These are phyloP conservation scores for Sphagnum contortum DNA, from an alignment of 225 moss, liverwort and hornwort genomes.

Conservation along the genomic window DNA sequence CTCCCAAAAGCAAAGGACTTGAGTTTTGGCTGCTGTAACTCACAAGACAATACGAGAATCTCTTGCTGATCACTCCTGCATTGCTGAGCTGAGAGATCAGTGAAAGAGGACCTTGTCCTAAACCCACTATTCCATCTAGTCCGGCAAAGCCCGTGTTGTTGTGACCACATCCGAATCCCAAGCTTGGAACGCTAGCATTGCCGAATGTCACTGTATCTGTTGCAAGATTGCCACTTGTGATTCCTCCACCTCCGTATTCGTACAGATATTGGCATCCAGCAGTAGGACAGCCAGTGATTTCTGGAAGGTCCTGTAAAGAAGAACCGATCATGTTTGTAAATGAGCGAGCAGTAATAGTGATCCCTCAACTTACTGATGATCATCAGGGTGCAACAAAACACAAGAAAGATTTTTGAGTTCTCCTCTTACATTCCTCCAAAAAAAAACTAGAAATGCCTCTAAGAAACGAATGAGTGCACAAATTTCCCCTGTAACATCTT, in stretches of 20 bases:
- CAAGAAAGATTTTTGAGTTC: too few relatives aligned
- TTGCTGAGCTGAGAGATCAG: slow-evolving; percentile 5
- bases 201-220: slow-evolving; percentile 5
- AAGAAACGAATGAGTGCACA: too few relatives aligned
- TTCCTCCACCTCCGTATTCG: neutral
- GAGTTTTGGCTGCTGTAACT: neutral
- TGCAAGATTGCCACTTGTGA: neutral
- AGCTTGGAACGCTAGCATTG: neutral
- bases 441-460: too few relatives aligned
- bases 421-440: too few relatives aligned
- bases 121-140: slow-evolving; percentile 8
- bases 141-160: neutral
- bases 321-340: too few relatives aligned
- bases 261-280: neutral
- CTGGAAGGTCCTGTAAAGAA: too few relatives aligned
- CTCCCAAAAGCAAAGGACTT: slow-evolving; percentile 12
- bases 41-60: slow-evolving; percentile 15
- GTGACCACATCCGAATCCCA: slow-evolving; percentile 7
- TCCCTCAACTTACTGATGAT: too few relatives aligned
- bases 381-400: too few relatives aligned
- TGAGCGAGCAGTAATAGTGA: too few relatives aligned
- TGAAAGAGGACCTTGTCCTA: slow-evolving; percentile 6
- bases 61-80: neutral
- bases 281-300: too few relatives aligned
- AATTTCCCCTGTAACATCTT: too few relatives aligned